Conservation (phyloP, 257 asterid genomes). For the Solanum peruvianum region DNA sequence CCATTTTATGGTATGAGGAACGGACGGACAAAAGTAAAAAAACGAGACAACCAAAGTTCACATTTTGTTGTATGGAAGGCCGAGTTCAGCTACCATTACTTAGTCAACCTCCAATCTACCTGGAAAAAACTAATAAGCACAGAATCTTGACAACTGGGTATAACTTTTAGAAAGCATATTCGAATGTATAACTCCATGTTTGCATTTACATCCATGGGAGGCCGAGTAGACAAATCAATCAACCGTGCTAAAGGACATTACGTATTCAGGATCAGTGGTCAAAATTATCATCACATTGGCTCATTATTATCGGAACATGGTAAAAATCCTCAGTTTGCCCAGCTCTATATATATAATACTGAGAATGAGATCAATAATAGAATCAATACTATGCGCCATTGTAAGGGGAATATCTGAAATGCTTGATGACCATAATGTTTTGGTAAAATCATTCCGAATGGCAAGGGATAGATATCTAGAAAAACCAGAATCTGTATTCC, state of each 20-base stretch:
- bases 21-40: not conserved
- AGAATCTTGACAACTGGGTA: not conserved
- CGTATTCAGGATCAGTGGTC: not conserved
- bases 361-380: not conserved
- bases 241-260: not conserved
- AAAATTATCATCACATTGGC: not conserved
- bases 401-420: not conserved
- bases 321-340: not conserved
- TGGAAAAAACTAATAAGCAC: not conserved
- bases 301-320: not conserved
- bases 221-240: not conserved
- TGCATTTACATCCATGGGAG: not conserved
- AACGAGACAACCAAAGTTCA: not conserved
- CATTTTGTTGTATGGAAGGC: not conserved
- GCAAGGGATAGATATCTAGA: not conserved
- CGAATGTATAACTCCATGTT: not conserved
- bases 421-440: not conserved
- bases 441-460: not conserved
- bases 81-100: not conserved
- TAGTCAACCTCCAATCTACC: not conserved
- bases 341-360: not conserved
- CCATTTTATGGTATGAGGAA: not conserved
- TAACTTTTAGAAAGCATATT: not conserved
- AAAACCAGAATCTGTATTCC: not conserved
- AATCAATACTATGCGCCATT: not conserved